Conservation (phyloP, 345 rosid species). For the Aquilaria sinensis region DNA sequence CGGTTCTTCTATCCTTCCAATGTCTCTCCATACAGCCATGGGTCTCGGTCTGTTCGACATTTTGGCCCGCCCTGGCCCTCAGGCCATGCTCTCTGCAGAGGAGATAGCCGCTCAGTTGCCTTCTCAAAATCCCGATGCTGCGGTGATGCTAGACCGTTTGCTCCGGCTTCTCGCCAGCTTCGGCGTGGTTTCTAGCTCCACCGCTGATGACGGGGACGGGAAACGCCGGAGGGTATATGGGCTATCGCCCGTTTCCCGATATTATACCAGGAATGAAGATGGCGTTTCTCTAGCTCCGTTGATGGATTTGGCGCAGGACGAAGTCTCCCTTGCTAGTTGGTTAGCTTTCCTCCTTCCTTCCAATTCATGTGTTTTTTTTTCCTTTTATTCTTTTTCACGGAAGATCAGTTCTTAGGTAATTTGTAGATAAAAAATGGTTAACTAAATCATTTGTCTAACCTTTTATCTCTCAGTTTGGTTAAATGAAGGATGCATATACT, state of each 20-base stretch:
- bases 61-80: conserved; percentile 20
- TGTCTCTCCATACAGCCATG: conserved; percentile 40
- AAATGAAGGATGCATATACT: no score
- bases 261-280: conserved; percentile 5
- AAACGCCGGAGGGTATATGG: conserved; percentile 14
- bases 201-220: conserved; percentile 2
- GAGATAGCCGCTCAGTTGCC: conserved; percentile 31
- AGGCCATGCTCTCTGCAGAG: conserved; percentile 32
- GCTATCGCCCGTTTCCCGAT: conserved; percentile 12
- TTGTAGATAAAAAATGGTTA: no score
- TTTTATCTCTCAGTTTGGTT: no score
- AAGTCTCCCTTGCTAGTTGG: conserved; percentile 15
- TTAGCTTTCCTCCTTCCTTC: not conserved
- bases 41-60: conserved; percentile 43
- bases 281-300: conserved; percentile 2
- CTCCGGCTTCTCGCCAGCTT: conserved; percentile 41
- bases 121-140: conserved; percentile 27
- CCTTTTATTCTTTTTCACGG: no score
- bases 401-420: no score
- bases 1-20: conserved; percentile 31
- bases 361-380: not conserved
- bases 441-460: no score
- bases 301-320: conserved; percentile 3
- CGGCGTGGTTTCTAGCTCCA: conserved; percentile 28
- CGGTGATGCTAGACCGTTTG: conserved; percentile 39